Base-by-base conservation (phyloP, 805 yeast genomes). In the Yarrowia sp. region DNA sequence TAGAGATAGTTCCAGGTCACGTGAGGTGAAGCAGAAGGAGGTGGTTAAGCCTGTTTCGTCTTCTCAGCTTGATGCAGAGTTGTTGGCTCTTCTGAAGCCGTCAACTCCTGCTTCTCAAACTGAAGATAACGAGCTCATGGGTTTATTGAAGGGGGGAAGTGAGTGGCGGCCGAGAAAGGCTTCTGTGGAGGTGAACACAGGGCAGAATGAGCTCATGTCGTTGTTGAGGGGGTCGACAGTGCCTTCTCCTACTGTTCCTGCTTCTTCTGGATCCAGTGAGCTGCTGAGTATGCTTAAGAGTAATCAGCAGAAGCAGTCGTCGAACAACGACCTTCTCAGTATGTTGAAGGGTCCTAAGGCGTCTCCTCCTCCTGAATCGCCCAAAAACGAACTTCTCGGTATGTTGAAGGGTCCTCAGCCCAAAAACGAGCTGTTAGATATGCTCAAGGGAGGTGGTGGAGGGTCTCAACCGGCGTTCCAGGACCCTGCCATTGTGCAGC, bases 401-500 rank as follows among this genome's bases (percentile, higher is more conserved):
- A 51, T 51, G 58, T 18, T 51, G 5, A 36, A 51, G 18, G 58
- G 44, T 4, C 8, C 17, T 10, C n/a, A n/a, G n/a, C 48, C 48
- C 48, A 28, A 44, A 17, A 53, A 53, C 36, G 45, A 53, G 36
- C 60, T 53, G 11, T 45, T 53, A 14, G 28, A 28, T 13, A 53
- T 53, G 60, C 60, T 53, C 22, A 39, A 53, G n/a, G 58, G 44
- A 3, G 14, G 44, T 18, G 17, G n/a, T 3, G 42, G 18, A 35
- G 18, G 22, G 28, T 41, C 17, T 15, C 43, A 36, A 17, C 58
- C 43, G 4, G n/a, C 35, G 1, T 51, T 38, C 61, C 61, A 51
- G 28, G 61, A 55, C 31, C 61, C 61, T 15, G 61, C 61, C 13
- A 55, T 55, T 32, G 47, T 55, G 1, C 61, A 55, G 17, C 47